These are phyloP conservation scores for Sanghuangporus sanghuang DNA, from an alignment of 1,284 basidiomycete species.

Conservation along the genomic window DNA sequence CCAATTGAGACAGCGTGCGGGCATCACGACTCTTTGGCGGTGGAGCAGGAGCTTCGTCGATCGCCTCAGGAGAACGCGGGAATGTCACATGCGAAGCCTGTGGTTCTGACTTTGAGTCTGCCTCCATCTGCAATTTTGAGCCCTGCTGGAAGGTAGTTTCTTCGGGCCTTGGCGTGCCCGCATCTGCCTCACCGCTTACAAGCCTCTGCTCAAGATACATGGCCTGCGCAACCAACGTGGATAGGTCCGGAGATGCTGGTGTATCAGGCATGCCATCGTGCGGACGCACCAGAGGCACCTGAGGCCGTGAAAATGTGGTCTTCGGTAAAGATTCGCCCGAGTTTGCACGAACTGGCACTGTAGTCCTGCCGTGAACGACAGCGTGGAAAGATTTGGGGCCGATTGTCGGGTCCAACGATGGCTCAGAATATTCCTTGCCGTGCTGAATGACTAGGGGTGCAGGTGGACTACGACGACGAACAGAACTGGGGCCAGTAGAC, in stretches of 20 bases:
- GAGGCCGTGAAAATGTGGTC: not conserved
- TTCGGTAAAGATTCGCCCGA: not conserved
- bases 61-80: not conserved
- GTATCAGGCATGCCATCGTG: not conserved
- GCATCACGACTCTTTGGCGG: constrained; percentile 4
- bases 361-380: constrained; percentile 13
- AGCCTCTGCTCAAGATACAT: constrained; percentile 15
- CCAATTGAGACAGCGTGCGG: not conserved
- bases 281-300: constrained; percentile 2
- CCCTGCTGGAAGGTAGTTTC: not conserved
- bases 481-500: not conserved
- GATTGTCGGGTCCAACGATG: constrained; percentile 6
- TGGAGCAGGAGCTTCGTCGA: not conserved
- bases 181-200: constrained; percentile 4
- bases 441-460: constrained; percentile 2
- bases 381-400: constrained; percentile 17
- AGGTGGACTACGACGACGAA: constrained; percentile 7
- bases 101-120: not conserved
- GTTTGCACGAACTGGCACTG: not conserved
- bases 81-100: not conserved
- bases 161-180: not conserved
- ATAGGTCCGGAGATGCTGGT: constrained; percentile 16
- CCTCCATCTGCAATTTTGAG: not conserved
- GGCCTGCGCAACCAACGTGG: constrained; percentile 14
- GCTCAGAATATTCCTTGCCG: constrained; percentile 12